Percentiles rank a stretch among this genome's conserved stretches.
These are phyloP conservation scores for Cyberlindnera maritima DNA, from an alignment of 805 yeast genomes.

Conservation along the genomic window DNA sequence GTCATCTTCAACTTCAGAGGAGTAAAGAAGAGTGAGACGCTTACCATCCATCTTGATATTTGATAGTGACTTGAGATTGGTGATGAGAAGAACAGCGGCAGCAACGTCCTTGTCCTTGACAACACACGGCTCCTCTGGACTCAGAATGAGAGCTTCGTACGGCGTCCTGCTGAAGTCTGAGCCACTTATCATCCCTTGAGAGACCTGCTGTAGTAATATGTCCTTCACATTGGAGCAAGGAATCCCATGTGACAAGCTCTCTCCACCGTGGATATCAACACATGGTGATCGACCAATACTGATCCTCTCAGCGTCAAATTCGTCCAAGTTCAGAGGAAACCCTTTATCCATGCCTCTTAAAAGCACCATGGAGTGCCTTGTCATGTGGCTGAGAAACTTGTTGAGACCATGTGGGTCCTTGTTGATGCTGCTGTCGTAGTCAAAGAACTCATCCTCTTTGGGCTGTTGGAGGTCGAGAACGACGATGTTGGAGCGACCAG, in stretches of 20 bases:
- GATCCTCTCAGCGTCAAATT: not conserved
- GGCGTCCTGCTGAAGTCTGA: not conserved
- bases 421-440: not conserved
- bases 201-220: not conserved
- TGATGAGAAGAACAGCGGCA: not conserved
- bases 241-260: not conserved
- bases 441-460: not conserved
- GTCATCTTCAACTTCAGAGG: not conserved
- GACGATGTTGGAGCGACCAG: not conserved
- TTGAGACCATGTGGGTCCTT: constrained; percentile 2
- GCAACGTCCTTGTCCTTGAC: not conserved
- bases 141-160: not conserved
- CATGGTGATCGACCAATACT: not conserved
- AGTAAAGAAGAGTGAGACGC: not conserved
- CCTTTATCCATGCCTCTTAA: not conserved
- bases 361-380: not conserved
- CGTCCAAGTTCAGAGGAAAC: not conserved
- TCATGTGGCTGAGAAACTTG: not conserved
- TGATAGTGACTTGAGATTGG: not conserved
- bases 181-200: not conserved
- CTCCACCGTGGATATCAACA: not conserved
- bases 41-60: not conserved
- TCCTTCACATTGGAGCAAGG: not conserved
- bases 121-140: not conserved
- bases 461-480: not conserved